Base-by-base conservation (phyloP, 106 monocot species). In the Vanilla planifolia region DNA sequence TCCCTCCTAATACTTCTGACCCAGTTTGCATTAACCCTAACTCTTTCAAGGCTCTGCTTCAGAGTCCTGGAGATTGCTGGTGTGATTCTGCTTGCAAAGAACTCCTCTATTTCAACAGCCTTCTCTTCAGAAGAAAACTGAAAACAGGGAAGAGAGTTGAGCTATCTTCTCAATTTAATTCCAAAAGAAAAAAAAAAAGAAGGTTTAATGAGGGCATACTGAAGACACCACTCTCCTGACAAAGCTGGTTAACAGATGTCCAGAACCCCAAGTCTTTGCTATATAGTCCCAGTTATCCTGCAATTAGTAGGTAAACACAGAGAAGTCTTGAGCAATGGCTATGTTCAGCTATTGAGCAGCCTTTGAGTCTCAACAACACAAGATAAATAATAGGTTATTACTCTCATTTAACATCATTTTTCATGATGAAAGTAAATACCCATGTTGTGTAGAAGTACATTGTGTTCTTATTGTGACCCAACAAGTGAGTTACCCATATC, bases 271-370 rank as follows among this genome's bases (percentile, higher is more conserved):
- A 40, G 80, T 85, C 59, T 84, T 91, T 33, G 69, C 77, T 20
- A 96, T 96, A 66, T 75, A 37, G 1, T 91, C 87, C 96, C 96
- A 96, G 71, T 91, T 84, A n/a, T 90, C 79, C 96, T 96, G 80
- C 43, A 89, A 21, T 6, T 13, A 51, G 43, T 61, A 24, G 14
- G n/a, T n/a, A n/a, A n/a, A n/a, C n/a, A n/a, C n/a, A n/a, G n/a
- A n/a, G n/a, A n/a, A n/a, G n/a, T n/a, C n/a, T n/a, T n/a, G n/a
- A n/a, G n/a, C n/a, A n/a, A n/a, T n/a, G n/a, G n/a, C n/a, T n/a
- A n/a, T n/a, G n/a, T n/a, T n/a, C n/a, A n/a, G n/a, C n/a, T n/a
- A n/a, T n/a, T n/a, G n/a, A n/a, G n/a, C n/a, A n/a, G n/a, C n/a
- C n/a, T n/a, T n/a, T n/a, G n/a, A n/a, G n/a, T n/a, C n/a, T n/a